These are phyloP conservation scores for Linum trigynum DNA, from an alignment of 345 rosid species.

Conservation along the genomic window DNA sequence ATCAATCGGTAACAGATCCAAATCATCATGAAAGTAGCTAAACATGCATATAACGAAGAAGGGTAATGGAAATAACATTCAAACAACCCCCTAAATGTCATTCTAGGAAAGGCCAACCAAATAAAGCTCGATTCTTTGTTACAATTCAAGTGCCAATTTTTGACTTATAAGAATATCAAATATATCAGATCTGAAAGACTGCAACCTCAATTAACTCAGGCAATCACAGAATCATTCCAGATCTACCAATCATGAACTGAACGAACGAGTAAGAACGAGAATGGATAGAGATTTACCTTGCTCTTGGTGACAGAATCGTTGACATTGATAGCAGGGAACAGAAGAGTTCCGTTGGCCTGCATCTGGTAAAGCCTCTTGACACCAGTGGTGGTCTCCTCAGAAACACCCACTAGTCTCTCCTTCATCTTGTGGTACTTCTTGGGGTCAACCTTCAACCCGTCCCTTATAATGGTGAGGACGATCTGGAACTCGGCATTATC, in stretches of 20 bases:
- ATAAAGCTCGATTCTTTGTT: too few species aligned
- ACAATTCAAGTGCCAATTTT: too few species aligned
- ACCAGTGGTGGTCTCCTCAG: conserved; percentile 86
- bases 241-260: too few species aligned
- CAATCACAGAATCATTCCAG: conserved; percentile 2
- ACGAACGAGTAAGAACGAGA: not conserved
- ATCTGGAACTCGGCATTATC: conserved; percentile 88
- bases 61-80: too few species aligned
- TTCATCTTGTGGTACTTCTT: conserved; percentile 65
- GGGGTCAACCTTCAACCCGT: conserved; percentile 62
- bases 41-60: too few species aligned
- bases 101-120: too few species aligned
- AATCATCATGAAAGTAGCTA: too few species aligned
- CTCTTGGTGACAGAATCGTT: conserved; percentile 98
- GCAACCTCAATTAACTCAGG: too few species aligned
- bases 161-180: too few species aligned
- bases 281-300: conserved; percentile 42
- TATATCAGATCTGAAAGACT: too few species aligned
- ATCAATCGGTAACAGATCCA: too few species aligned
- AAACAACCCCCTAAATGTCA: too few species aligned
- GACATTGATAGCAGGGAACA: conserved; percentile 86
- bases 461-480: conserved; percentile 61
- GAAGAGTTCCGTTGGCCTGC: conserved; percentile 62
- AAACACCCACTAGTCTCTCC: conserved; percentile 77
- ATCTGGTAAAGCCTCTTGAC: conserved; percentile 88